Evolutionary conservation across 2,329 filamentous ascomycete species (phyloP).

Genomic region (Ophiostoma fasciatum): DNA sequence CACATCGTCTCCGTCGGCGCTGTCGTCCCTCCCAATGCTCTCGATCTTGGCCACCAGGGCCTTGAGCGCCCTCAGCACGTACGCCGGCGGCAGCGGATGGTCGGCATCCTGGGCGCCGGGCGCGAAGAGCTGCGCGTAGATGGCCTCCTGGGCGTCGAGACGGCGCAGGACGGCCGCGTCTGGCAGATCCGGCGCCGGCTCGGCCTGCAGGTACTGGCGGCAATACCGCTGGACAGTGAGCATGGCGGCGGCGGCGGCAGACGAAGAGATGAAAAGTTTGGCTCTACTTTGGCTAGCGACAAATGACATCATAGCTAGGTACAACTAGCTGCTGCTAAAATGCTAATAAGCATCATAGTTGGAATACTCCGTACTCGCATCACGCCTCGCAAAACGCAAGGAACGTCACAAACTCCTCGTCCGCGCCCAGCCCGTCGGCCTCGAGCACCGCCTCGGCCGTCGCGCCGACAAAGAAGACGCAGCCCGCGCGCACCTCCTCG

Average conservation of each 20-base stretch:
- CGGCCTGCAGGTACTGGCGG: conserved; percentile 67
- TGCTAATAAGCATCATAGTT: no score
- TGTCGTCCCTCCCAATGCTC: no score
- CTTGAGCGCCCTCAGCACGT: conserved; percentile 61
- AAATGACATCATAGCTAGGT: no score
- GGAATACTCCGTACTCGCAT: no score
- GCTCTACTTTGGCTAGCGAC: no score
- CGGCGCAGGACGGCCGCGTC: conserved; percentile 40
- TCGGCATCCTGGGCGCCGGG: not conserved
- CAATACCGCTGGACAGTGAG: conserved; percentile 36
- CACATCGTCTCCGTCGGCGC: conserved; percentile 69
- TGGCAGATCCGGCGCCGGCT: conserved; percentile 51
- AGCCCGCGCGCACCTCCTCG: conserved; percentile 57
- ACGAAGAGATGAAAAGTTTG: no score
- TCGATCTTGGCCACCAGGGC: conserved; percentile 57
- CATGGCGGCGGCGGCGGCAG: no score
- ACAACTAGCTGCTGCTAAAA: no score
- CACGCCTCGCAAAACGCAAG: conserved; percentile 93
- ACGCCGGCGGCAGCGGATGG: conserved; percentile 49
- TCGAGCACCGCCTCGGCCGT: conserved; percentile 73
- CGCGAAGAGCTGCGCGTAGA: conserved; percentile 37
- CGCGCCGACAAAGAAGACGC: conserved; percentile 75
- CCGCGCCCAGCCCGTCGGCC: conserved; percentile 36
- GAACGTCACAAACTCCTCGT: conserved; percentile 70
- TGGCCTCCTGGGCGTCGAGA: conserved; percentile 43